A percentile compares a stretch with the other conserved stretches of the same genome.
Conservation (phyloP, 2,329 filamentous ascomycete species). For the Triangularia setosa region DNA sequence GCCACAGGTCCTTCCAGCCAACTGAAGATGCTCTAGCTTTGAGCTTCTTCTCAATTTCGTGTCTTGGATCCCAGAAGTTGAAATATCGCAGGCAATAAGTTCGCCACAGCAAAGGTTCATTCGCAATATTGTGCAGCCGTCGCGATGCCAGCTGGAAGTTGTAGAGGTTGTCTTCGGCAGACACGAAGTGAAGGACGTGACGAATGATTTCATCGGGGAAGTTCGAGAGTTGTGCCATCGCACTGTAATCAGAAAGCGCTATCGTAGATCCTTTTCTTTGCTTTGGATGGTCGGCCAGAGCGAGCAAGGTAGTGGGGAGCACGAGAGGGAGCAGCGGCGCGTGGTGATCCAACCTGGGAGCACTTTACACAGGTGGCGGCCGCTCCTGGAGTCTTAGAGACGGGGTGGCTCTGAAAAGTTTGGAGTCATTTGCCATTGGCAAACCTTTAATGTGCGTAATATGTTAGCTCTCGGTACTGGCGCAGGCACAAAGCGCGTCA, state of each 20-base stretch:
- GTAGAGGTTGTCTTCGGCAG: conserved; percentile 50
- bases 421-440: not conserved
- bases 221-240: conserved; percentile 24
- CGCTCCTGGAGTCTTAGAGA: not conserved
- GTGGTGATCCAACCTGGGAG: not conserved
- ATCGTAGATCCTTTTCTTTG: not conserved
- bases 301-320: too few relatives aligned
- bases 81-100: conserved; percentile 67
- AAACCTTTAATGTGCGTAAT: not conserved
- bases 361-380: not conserved
- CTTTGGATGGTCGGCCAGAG: not conserved
- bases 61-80: conserved; percentile 67
- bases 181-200: conserved; percentile 64
- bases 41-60: conserved; percentile 58
- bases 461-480: not conserved
- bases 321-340: not conserved
- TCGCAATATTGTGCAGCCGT: conserved; percentile 61
- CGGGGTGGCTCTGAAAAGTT: not conserved
- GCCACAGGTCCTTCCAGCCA: conserved; percentile 71
- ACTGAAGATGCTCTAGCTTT: conserved; percentile 49
- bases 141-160: conserved; percentile 54
- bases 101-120: conserved; percentile 76
- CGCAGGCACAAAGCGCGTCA: not conserved
- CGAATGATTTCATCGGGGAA: conserved; percentile 72
- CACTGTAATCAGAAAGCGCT: not conserved